These are phyloP conservation scores for Colletotrichum sp. DNA, from an alignment of 2,329 filamentous ascomycete species.

Conservation along the genomic window DNA sequence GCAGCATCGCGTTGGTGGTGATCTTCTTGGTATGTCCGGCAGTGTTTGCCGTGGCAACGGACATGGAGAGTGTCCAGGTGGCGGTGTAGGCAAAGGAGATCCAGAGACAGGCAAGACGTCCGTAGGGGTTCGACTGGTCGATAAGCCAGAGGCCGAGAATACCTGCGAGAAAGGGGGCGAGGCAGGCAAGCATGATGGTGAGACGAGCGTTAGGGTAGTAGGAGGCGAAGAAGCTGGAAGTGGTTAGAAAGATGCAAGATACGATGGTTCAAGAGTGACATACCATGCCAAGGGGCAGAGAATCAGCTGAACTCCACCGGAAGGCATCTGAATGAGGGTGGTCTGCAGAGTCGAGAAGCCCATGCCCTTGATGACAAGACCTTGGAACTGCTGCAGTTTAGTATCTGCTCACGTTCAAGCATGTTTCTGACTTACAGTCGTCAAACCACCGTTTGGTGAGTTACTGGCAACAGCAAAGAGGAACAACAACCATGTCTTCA, in stretches of 20 bases:
- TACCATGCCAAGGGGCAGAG: slow-evolving; percentile 16
- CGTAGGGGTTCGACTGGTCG: slow-evolving; percentile 18
- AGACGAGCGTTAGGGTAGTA: slow-evolving; percentile 19
- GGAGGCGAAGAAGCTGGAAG: slow-evolving; percentile 4
- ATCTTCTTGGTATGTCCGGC: slow-evolving; percentile 71
- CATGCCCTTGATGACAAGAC: slow-evolving; percentile 68
- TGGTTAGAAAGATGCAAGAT: not conserved
- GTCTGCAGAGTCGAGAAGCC: slow-evolving; percentile 64
- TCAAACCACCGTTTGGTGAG: slow-evolving; percentile 53
- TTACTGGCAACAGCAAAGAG: slow-evolving; percentile 67
- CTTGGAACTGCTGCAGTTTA: slow-evolving; percentile 47
- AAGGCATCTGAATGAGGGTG: slow-evolving; percentile 71
- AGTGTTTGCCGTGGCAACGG: slow-evolving; percentile 66
- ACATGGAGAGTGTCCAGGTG: slow-evolving; percentile 20
- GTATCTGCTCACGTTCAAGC: no score
- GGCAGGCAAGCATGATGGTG: slow-evolving; percentile 21
- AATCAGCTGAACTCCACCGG: slow-evolving; percentile 44
- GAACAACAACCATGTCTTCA: slow-evolving; percentile 64
- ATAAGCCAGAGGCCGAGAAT: slow-evolving; percentile 21
- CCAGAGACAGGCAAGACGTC: slow-evolving; percentile 30
- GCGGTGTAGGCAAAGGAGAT: slow-evolving; percentile 30
- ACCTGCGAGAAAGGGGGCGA: slow-evolving; percentile 20
- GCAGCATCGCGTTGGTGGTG: slow-evolving; percentile 55
- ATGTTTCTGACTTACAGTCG: not conserved
- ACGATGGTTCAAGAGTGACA: not conserved